Evolutionary conservation across 2,329 filamentous ascomycete genomes (phyloP), one percentile per base, ranked within the genome.

Genomic region (Cephalotrichum gorgonifer): DNA sequence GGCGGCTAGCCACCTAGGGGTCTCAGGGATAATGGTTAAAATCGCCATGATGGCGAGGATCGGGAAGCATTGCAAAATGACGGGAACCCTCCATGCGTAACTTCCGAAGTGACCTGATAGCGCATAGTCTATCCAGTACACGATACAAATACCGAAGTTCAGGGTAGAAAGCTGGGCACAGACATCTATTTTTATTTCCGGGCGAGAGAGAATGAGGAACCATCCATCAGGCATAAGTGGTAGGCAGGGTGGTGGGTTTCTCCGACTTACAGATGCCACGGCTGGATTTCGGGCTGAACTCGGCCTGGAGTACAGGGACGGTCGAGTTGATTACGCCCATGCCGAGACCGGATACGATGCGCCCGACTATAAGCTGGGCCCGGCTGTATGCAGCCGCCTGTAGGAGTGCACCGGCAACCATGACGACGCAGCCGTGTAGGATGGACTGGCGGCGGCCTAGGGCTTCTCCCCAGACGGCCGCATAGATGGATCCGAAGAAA

Each of bases 161-260:
- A 74, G 63, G 1, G 70, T 72, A 0, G 69, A 70, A 4, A 74
- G 57, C 51, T 73, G 71, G 15, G 68, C 67, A 50, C 70, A 72
- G 47, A 72, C 70, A 51, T 65, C 59, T 69, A 49, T 12, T 25
- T 2, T n/a, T n/a, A n/a, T n/a, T n/a, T n/a, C n/a, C n/a, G n/a
- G n/a, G n/a, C n/a, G n/a, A n/a, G n/a, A 9, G 6, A 2, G 49
- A 51, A 17, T 43, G 43, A 17, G n/a, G n/a, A n/a, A n/a, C n/a
- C n/a, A n/a, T n/a, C n/a, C n/a, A n/a, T n/a, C n/a, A n/a, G n/a
- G n/a, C n/a, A n/a, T n/a, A n/a, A 17, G 8, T 3, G 4, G 20
- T 6, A 22, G n/a, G 11, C 3, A 11, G 14, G 6, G 44, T 26
- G 22, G 11, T 9, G 9, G 14, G 20, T 9, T 28, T 20, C 14